Evolutionary conservation across 2,329 filamentous ascomycete genomes (phyloP).

Genomic region (Colletotrichum sp.): DNA sequence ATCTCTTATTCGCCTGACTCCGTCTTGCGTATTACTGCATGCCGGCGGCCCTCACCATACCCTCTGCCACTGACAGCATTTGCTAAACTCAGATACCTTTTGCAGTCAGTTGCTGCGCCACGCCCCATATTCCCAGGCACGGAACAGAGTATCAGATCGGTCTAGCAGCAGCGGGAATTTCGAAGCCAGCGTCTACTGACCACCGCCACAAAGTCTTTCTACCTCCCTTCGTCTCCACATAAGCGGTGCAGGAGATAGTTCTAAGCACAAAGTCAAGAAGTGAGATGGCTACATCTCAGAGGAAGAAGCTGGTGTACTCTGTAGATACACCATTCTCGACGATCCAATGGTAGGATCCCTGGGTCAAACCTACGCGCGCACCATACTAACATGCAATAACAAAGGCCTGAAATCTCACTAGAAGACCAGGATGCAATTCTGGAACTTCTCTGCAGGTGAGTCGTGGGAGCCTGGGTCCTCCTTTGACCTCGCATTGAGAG

Average conservation of each 20-base stretch:
- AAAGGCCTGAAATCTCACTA: slow-evolving; percentile 64
- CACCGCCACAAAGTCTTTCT: neutral
- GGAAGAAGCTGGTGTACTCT: slow-evolving; percentile 66
- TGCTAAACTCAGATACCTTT: neutral
- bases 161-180: neutral
- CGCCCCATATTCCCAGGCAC: neutral
- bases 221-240: neutral
- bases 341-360: slow-evolving; percentile 58
- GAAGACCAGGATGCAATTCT: slow-evolving; percentile 69
- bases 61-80: neutral
- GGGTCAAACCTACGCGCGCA: neutral
- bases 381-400: neutral
- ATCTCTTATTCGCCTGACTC: neutral
- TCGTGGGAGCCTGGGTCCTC: neutral
- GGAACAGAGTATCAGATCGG: neutral
- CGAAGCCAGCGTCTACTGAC: neutral
- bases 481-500: neutral
- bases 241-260: neutral
- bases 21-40: neutral
- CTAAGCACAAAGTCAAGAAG: neutral
- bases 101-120: neutral
- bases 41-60: neutral
- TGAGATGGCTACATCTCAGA: neutral
- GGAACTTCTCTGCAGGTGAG: slow-evolving; percentile 70
- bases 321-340: slow-evolving; percentile 70